Percentiles rank a stretch among this genome's conserved stretches.
Conservation (phyloP, 2,329 filamentous ascomycete species). For the Sclerotinia spermophila region DNA sequence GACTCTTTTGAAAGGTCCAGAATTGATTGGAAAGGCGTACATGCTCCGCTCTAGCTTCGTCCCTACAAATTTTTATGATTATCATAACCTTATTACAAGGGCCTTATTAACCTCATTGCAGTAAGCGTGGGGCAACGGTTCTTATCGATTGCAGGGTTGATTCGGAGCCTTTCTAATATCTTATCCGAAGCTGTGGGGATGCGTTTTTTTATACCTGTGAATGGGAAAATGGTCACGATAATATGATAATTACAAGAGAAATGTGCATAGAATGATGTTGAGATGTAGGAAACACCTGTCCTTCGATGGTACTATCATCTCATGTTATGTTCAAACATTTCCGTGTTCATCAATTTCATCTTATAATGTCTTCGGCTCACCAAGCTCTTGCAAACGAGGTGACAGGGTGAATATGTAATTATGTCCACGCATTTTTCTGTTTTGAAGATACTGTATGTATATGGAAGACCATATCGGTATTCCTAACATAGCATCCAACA, state of each 20-base stretch:
- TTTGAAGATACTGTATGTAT: not conserved
- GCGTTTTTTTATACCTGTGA: not conserved
- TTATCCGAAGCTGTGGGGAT: not conserved
- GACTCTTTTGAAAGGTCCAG: conserved; percentile 5
- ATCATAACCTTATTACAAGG: no score
- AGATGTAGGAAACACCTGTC: not conserved
- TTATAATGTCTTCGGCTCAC: not conserved
- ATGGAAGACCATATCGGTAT: not conserved
- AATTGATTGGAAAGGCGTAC: not conserved
- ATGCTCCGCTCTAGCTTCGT: not conserved
- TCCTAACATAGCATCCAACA: not conserved
- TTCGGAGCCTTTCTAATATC: not conserved
- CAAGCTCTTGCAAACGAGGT: not conserved
- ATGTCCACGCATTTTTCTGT: not conserved
- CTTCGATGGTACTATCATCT: not conserved
- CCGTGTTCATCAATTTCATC: not conserved
- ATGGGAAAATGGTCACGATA: not conserved
- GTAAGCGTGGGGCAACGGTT: not conserved
- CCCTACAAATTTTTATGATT: not conserved
- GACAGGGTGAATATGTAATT: not conserved
- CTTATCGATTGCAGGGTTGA: not conserved
- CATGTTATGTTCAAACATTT: not conserved
- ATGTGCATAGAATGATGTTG: not conserved
- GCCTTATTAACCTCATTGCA: no score
- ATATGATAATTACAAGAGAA: not conserved